These are phyloP conservation scores for Schizosaccharomyces octosporus DNA, from an alignment of 805 yeast genomes.

Conservation along the genomic window DNA sequence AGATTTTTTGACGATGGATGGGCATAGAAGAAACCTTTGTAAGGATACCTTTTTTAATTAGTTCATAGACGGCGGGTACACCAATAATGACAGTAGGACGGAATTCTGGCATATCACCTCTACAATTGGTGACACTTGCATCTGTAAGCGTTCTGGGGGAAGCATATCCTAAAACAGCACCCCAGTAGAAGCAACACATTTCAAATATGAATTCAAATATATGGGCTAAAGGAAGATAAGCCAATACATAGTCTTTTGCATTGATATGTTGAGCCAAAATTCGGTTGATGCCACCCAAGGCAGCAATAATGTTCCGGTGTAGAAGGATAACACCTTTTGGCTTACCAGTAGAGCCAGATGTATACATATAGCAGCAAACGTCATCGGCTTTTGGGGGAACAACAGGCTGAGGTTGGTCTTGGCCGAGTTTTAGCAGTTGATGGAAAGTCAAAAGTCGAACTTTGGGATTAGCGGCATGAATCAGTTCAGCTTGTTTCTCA, in stretches of 20 bases:
- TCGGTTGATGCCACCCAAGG: constrained; percentile 57
- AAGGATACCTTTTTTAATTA: constrained; percentile 73
- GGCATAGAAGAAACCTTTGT: constrained; percentile 49
- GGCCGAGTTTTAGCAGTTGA: constrained; percentile 28
- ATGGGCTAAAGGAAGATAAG: constrained; percentile 87
- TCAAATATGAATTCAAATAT: constrained; percentile 84
- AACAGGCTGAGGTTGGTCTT: constrained; percentile 19
- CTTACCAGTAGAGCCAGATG: constrained; percentile 66
- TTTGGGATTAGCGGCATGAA: constrained; percentile 40
- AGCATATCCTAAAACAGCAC: constrained; percentile 72
- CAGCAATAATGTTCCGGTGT: constrained; percentile 50
- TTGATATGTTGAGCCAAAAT: constrained; percentile 11
- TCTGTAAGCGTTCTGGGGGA: constrained; percentile 76
- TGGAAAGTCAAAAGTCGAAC: constrained; percentile 43
- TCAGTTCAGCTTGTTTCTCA: constrained; percentile 29
- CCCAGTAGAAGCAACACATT: constrained; percentile 63
- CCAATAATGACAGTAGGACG: constrained; percentile 90
- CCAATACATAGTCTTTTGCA: constrained; percentile 51
- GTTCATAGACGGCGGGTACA: constrained; percentile 98
- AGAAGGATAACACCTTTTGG: constrained; percentile 64
- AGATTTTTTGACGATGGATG: constrained; percentile 45
- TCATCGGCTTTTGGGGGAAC: constrained; percentile 33
- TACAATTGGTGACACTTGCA: constrained; percentile 55
- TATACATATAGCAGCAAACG: constrained; percentile 57
- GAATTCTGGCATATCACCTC: constrained; percentile 68